Evolutionary conservation across 2,329 filamentous ascomycete genomes (phyloP).

Genomic region (Periconia digitata): DNA sequence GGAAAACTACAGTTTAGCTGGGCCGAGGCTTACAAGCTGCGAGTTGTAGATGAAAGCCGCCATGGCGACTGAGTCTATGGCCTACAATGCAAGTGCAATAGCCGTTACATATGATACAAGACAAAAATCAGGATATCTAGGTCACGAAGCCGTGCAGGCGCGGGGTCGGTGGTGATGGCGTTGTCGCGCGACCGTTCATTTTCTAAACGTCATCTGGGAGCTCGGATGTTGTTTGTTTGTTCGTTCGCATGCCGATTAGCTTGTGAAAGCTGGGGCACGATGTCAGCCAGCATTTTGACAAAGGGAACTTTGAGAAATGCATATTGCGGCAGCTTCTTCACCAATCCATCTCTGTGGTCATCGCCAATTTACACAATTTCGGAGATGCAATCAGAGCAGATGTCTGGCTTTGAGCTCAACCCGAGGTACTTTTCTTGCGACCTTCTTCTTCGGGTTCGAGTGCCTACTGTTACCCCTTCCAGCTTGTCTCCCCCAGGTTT

Average conservation of each 20-base stretch:
- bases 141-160: conserved; percentile 8
- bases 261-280: neutral
- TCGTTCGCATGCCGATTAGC: neutral
- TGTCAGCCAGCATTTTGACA: neutral
- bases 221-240: conserved; percentile 1
- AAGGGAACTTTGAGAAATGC: no score
- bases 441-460: neutral
- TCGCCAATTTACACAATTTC: no score
- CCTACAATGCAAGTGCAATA: no score
- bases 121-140: neutral
- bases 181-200: conserved; percentile 4
- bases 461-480: neutral
- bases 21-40: conserved; percentile 41
- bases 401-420: no score
- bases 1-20: neutral
- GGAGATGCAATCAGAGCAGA: no score
- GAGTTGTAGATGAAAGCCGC: conserved; percentile 45
- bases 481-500: neutral
- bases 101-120: neutral
- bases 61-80: conserved; percentile 5
- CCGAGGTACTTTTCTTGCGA: neutral
- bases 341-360: no score
- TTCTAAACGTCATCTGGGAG: conserved; percentile 9
- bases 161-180: conserved; percentile 22
- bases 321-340: no score